Evolutionary conservation across 176 grass and related monocot genomes (phyloP).

Genomic region (Aechmea fasciata): DNA sequence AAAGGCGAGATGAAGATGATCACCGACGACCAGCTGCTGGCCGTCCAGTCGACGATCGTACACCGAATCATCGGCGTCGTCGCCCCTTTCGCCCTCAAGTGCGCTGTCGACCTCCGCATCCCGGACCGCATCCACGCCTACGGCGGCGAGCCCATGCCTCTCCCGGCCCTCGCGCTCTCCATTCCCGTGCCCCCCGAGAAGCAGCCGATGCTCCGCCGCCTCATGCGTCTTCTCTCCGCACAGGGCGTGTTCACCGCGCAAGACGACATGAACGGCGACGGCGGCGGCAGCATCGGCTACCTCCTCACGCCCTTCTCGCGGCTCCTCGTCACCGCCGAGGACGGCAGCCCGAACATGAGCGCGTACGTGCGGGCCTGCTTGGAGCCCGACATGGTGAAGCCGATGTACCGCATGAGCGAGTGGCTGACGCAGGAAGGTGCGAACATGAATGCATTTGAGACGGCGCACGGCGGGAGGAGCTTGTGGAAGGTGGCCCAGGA

Average conservation of each 20-base stretch:
- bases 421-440: not conserved
- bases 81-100: constrained; percentile 4
- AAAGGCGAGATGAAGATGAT: no score
- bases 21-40: not conserved
- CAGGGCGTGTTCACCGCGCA: not conserved
- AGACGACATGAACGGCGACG: no score
- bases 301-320: constrained; percentile 2
- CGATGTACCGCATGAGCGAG: not conserved
- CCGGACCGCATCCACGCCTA: constrained; percentile 13
- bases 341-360: not conserved
- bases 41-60: not conserved
- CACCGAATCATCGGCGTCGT: constrained; percentile 1
- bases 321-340: constrained; percentile 4
- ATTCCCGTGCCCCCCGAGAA: constrained; percentile 27
- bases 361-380: not conserved
- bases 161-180: constrained; percentile 18
- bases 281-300: not conserved
- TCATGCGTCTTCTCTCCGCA: constrained; percentile 17
- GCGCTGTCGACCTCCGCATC: not conserved
- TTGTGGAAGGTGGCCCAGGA: constrained; percentile 2
- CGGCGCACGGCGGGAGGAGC: not conserved
- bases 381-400: not conserved
- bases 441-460: not conserved
- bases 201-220: not conserved
- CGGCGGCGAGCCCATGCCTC: constrained; percentile 20